Percentiles rank a stretch among this genome's conserved stretches.
These are phyloP conservation scores for Lenwebbia sp. DNA, from an alignment of 345 rosid species.

Conservation along the genomic window DNA sequence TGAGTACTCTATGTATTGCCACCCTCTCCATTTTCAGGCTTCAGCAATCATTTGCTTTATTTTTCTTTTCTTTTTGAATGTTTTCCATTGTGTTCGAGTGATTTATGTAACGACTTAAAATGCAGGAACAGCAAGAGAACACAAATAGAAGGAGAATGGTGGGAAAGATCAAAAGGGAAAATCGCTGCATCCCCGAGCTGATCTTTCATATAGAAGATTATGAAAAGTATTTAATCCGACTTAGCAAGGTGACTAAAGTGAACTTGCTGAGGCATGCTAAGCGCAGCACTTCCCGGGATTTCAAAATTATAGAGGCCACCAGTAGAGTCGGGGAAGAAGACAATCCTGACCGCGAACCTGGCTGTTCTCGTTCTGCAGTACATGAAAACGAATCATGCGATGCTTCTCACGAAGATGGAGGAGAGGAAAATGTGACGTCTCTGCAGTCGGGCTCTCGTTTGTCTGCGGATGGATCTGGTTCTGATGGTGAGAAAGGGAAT, in stretches of 20 bases:
- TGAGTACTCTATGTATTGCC: conserved; percentile 4
- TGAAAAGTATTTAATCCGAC: conserved; percentile 66
- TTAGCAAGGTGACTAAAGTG: conserved; percentile 60
- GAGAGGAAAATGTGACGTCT: conserved; percentile 12
- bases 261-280: conserved; percentile 75
- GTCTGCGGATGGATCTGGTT: conserved; percentile 18
- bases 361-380: neutral
- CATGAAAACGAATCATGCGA: neutral
- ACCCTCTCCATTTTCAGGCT: neutral
- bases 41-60: neutral
- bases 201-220: conserved; percentile 80
- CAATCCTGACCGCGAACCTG: neutral
- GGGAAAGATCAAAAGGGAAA: conserved; percentile 80
- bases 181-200: conserved; percentile 76
- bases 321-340: neutral
- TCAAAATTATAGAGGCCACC: conserved; percentile 45
- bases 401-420: conserved; percentile 6
- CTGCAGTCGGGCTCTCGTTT: conserved; percentile 11
- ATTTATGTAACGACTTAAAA: neutral
- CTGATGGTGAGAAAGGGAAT: conserved; percentile 19
- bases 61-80: neutral
- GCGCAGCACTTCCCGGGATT: conserved; percentile 78
- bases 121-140: conserved; percentile 59
- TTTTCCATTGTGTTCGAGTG: neutral
- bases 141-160: conserved; percentile 38